Conservation (phyloP, 129 eudicot species). For the Arctium minus region DNA sequence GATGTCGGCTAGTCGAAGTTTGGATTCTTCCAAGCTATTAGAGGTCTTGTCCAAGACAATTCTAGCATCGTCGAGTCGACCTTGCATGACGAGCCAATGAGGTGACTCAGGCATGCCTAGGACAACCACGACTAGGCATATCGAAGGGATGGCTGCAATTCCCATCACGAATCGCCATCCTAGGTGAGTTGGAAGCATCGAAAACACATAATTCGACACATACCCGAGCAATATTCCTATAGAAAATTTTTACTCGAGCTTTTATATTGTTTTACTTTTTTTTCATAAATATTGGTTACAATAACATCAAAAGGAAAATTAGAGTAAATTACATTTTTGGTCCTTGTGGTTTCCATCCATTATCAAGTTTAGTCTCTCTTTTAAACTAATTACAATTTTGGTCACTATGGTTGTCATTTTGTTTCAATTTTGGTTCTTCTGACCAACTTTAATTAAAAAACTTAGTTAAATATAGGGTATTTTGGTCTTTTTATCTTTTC, state of each 20-base stretch:
- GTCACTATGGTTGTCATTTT: no score
- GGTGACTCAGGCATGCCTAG: conserved; percentile 76
- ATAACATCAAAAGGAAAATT: no score
- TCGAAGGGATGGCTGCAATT: conserved; percentile 51
- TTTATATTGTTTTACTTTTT: no score
- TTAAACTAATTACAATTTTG: no score
- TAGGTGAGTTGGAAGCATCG: conserved; percentile 32
- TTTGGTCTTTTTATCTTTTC: no score
- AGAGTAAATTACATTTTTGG: no score
- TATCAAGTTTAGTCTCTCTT: no score
- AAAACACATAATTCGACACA: conserved; percentile 53
- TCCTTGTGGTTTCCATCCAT: no score
- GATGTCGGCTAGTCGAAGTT: conserved; percentile 42
- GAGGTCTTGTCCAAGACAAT: conserved; percentile 53
- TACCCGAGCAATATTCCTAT: conserved; percentile 58
- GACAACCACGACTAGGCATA: conserved; percentile 42
- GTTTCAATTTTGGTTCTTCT: no score
- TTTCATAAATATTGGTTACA: no score
- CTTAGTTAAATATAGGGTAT: no score
- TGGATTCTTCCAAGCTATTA: conserved; percentile 44
- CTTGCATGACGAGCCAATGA: conserved; percentile 69
- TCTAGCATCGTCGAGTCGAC: conserved; percentile 63
- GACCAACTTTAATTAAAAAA: no score
- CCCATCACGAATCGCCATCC: conserved; percentile 74
- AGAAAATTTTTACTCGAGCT: background rate